Evolutionary conservation across 805 yeast genomes (phyloP).

Genomic region (Clavispora phyllophila): DNA sequence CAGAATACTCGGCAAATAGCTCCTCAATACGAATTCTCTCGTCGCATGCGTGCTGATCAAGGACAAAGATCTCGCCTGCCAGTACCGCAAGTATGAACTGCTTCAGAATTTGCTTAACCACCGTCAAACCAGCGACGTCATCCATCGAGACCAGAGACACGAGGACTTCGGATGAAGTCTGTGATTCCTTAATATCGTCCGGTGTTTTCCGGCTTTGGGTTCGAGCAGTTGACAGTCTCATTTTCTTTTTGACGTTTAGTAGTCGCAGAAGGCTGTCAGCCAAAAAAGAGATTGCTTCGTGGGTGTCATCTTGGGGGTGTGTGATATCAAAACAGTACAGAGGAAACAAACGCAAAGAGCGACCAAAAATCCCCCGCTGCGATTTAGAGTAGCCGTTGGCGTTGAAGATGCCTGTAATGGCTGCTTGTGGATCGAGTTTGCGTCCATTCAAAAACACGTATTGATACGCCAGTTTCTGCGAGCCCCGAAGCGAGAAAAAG

Average conservation of each 20-base stretch:
- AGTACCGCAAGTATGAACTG: constrained; percentile 52
- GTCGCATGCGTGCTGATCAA: constrained; percentile 87
- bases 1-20: constrained; percentile 34
- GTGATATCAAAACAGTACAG: neutral
- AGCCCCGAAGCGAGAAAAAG: neutral
- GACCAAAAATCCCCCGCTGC: constrained; percentile 21
- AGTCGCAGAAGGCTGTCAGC: neutral
- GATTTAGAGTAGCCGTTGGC: constrained; percentile 1
- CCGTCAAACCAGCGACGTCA: constrained; percentile 4
- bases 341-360: constrained; percentile 2
- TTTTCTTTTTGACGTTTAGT: neutral
- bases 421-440: constrained; percentile 14
- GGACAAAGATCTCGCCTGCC: constrained; percentile 22
- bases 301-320: neutral
- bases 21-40: constrained; percentile 65
- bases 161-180: neutral
- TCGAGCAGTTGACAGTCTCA: neutral
- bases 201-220: neutral
- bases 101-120: constrained; percentile 55
- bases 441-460: constrained; percentile 43
- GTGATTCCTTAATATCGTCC: neutral
- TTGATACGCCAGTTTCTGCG: constrained; percentile 26
- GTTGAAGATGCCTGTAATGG: neutral
- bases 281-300: neutral
- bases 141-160: neutral